Evolutionary conservation across 1,284 basidiomycete species (phyloP).

Genomic region (Xerocomus nothofagi): DNA sequence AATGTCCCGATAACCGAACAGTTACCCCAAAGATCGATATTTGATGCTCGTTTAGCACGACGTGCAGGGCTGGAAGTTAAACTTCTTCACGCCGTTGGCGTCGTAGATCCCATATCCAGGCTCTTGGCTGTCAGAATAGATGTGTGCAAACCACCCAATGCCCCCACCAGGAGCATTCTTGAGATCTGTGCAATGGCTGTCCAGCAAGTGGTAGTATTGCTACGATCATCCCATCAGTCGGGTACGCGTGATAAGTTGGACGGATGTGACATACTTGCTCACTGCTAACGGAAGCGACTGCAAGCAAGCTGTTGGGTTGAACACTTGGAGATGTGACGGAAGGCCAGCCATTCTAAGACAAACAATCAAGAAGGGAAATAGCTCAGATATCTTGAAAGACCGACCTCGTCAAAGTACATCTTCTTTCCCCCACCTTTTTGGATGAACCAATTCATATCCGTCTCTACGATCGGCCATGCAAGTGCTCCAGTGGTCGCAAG

Average conservation of each 20-base stretch:
- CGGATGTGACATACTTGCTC: conserved; percentile 45
- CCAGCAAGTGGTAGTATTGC: conserved; percentile 62
- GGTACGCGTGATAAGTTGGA: neutral
- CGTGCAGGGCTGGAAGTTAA: conserved; percentile 52
- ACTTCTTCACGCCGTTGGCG: conserved; percentile 48
- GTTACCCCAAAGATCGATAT: neutral
- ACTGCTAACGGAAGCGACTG: conserved; percentile 56
- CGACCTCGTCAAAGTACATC: conserved; percentile 67
- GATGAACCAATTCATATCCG: conserved; percentile 65
- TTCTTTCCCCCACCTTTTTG: conserved; percentile 63
- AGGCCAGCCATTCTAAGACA: conserved; percentile 68
- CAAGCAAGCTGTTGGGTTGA: conserved; percentile 52
- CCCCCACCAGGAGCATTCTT: conserved; percentile 60
- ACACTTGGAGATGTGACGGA: conserved; percentile 58
- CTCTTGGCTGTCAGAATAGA: conserved; percentile 66
- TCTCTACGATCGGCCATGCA: conserved; percentile 61
- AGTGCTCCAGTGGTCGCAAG: conserved; percentile 40
- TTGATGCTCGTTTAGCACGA: conserved; percentile 37
- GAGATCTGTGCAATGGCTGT: conserved; percentile 59
- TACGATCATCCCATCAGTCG: conserved; percentile 16
- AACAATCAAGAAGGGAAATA: neutral
- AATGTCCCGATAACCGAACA: neutral
- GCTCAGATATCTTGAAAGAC: conserved; percentile 4
- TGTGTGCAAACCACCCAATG: conserved; percentile 79
- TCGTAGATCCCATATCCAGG: conserved; percentile 68